Evolutionary conservation across 2,329 filamentous ascomycete species (phyloP), one percentile per base, ranked within the genome.

Genomic region (Claviceps paspali): DNA sequence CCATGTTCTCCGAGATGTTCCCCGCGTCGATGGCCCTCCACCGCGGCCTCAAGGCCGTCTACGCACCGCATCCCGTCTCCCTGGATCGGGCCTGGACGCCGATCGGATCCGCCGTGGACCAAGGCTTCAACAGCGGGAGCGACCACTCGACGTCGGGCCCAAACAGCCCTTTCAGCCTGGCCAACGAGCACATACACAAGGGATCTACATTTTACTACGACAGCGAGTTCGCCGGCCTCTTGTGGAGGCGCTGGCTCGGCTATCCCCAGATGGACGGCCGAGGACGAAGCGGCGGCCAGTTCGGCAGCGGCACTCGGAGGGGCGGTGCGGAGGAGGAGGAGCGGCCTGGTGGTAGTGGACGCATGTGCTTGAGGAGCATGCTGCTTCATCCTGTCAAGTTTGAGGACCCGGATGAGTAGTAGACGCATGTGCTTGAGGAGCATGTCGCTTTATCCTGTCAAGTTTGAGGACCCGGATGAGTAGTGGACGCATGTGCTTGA

Each of bases 141-240:
- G 73, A 79, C 47, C 75, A 76, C 43, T 76, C 71, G 1, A 69
- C 76, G 0, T 72, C 76, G 6, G 73, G 79, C 1, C 62, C 65
- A 22, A 76, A 79, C 26, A 79, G 75, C 28, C 69, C 82, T 6
- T 85, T 80, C 47, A 75, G 78, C 39, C 49, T 68, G 15, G 68
- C 72, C 45, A 76, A 84, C 37, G 84, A 92, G 58, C 82, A 85
- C 55, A 87, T 87, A 56, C 85, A 88, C 62, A 73, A 74, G 48
- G 82, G 84, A 11, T 79, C 78, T 30, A 85, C 71, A 31, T 93
- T 82, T 82, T 92, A 88, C 57, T 92, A 85, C 57, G 81, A 85
- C 48, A 77, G 77, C 17, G 71, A 77, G 35, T 92, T 91, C 50
- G 76, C 82, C 1, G 71, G 78, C 4, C 71, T 79, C n/a, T 52